Base-by-base conservation (phyloP, 2,329 filamentous ascomycete genomes). In the Anthostomella pinea region DNA sequence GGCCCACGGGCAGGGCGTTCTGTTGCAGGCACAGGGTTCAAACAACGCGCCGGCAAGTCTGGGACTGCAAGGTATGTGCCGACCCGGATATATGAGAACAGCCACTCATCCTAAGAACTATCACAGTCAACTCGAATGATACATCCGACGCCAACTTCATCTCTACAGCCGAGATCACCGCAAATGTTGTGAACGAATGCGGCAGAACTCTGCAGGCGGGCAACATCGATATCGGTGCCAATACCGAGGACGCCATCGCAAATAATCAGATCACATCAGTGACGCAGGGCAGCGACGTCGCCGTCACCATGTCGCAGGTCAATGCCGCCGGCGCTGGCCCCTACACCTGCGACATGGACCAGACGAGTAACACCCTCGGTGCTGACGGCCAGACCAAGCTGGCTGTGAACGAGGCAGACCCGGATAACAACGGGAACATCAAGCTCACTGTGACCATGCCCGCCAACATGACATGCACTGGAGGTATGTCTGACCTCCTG, bases 271-370 rank as follows among this genome's bases (percentile, higher is more conserved):
- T 66, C 25, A 65, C 61, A 8, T 41, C 54, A 26, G 55, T 62
- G 20, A 60, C 49, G 15, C 46, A 71, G 11, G 76, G 75, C 29
- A 78, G 75, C 3, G 72, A 72, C 33, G 64, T 77, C 9, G 64
- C 68, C 14, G 66, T 75, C 11, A 71, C 72, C 4, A 58, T 77
- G 23, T 60, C 64, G 35, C 66, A 70, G 46, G 53, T 59, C 33
- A 63, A 62, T 30, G 52, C 52, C 4, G 58, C 61, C 28, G 64
- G 64, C 16, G 60, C 59, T 13, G 64, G 64, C 3, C 64, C 64
- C 10, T 67, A 60, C 34, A 48, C 49, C 7, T 66, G 63, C 37
- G 63, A 61, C 40, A 46, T 66, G 31, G 62, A 66, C 37, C 31
- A 44, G 20, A 58, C 54, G 11, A 54, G 60, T 18, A 63, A 56